Conservation (phyloP, 306 rosid genomes). For the Hippophae gyantsensis region DNA sequence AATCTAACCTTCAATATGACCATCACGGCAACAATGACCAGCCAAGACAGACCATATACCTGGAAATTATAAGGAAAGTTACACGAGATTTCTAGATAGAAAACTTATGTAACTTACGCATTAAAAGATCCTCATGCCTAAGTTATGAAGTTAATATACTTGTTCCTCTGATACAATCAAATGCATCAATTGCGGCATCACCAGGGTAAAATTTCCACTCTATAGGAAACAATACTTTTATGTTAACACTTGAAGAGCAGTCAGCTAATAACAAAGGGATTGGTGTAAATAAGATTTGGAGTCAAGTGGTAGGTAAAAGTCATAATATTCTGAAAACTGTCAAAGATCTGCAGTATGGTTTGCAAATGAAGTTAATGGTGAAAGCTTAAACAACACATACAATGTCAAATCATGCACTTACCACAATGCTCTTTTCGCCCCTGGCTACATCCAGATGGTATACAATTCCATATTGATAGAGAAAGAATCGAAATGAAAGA, state of each 20-base stretch:
- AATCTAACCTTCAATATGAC: conserved; percentile 67
- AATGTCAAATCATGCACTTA: conserved; percentile 29
- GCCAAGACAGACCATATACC: conserved; percentile 93
- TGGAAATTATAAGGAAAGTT: conserved; percentile 21
- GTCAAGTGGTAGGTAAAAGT: background rate
- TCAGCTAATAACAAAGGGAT: background rate
- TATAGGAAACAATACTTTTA: no score
- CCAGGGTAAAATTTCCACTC: no score
- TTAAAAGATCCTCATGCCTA: no score
- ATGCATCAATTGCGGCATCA: no score
- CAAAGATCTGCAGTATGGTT: conserved; percentile 6
- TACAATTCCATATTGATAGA: conserved; percentile 88
- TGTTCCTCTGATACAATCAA: no score
- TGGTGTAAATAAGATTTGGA: background rate
- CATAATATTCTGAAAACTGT: conserved; percentile 6
- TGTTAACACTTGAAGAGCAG: background rate
- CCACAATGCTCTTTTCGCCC: conserved; percentile 65
- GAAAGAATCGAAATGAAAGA: conserved; percentile 69
- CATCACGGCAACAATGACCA: conserved; percentile 80
- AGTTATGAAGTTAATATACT: no score
- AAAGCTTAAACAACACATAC: conserved; percentile 7
- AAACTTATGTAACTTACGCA: background rate
- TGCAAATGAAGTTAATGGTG: conserved; percentile 11
- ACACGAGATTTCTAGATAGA: background rate
- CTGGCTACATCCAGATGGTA: conserved; percentile 71